Percentiles rank a stretch among this genome's conserved stretches.
These are phyloP conservation scores for Rhynchosporium secalis DNA, from an alignment of 2,329 filamentous ascomycete species.

Conservation along the genomic window DNA sequence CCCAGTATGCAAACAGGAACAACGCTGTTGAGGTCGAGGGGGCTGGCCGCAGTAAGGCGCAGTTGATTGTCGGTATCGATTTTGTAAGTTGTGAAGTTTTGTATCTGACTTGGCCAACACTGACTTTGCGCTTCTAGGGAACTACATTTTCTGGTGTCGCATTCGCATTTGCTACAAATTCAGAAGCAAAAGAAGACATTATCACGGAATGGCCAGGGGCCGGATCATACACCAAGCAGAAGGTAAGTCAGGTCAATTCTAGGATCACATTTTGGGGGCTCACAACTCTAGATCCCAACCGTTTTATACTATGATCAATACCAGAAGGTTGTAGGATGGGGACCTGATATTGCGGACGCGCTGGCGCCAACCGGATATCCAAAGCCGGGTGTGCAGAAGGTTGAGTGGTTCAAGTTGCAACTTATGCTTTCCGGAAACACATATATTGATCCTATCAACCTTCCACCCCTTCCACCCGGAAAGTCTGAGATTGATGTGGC, in stretches of 20 bases:
- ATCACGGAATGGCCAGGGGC: constrained; percentile 99
- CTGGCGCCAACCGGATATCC: constrained; percentile 95
- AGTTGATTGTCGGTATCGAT: constrained; percentile 97
- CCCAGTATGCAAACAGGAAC: constrained; percentile 40
- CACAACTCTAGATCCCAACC: constrained; percentile 75
- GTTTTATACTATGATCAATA: constrained; percentile 99
- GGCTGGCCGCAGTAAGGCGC: constrained; percentile 86
- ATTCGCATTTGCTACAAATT: constrained; percentile 91
- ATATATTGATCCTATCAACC: constrained; percentile 98
- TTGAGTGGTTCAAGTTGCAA: constrained; percentile 99
- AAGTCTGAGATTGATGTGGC: constrained; percentile 99
- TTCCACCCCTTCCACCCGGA: constrained; percentile 92
- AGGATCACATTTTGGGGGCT: constrained; percentile 19
- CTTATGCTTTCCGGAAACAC: constrained; percentile 98
- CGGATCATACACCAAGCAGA: constrained; percentile 97
- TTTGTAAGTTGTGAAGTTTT: constrained; percentile 66
- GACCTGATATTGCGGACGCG: constrained; percentile 95
- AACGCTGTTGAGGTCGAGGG: constrained; percentile 77
- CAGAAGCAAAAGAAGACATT: constrained; percentile 96
- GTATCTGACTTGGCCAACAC: constrained; percentile 20
- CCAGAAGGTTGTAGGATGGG: constrained; percentile 99
- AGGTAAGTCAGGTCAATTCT: constrained; percentile 55
- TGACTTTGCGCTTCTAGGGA: constrained; percentile 55
- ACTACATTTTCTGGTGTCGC: constrained; percentile 98
- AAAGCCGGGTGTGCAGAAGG: constrained; percentile 96